Percentiles rank a stretch among this genome's conserved stretches.
Conservation (phyloP, 2,329 filamentous ascomycete species). For the Colletotrichum navitas region DNA sequence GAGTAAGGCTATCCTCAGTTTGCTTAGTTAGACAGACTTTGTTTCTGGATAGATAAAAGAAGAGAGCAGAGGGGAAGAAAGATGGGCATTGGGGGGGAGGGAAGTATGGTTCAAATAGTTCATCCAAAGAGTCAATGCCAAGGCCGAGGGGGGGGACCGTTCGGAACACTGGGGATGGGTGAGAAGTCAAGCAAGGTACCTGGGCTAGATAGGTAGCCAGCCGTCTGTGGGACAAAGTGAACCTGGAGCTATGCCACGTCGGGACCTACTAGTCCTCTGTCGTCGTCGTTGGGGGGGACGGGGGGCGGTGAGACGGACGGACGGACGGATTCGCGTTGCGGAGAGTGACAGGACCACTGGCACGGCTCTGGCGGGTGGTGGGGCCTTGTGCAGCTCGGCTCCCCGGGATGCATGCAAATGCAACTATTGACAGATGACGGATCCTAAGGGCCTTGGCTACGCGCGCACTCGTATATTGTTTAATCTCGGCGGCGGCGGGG, state of each 20-base stretch:
- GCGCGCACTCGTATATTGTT: background rate
- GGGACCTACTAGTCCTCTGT: conserved; percentile 1
- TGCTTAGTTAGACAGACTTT: background rate
- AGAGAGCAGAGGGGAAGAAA: background rate
- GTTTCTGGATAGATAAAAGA: conserved; percentile 5
- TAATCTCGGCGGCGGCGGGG: background rate
- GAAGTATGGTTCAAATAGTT: conserved; percentile 30
- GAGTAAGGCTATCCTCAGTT: conserved; percentile 17
- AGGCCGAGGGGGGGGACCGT: background rate
- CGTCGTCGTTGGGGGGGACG: background rate
- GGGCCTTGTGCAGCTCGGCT: background rate
- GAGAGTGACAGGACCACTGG: background rate
- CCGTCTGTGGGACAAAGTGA: background rate
- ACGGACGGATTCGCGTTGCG: background rate
- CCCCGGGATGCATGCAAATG: background rate
- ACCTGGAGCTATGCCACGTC: conserved; percentile 13
- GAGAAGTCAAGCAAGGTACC: background rate
- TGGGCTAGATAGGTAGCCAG: background rate
- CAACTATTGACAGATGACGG: background rate
- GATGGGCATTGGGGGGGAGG: background rate
- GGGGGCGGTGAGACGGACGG: conserved; percentile 5
- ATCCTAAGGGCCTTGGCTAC: background rate
- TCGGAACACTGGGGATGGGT: conserved; percentile 16
- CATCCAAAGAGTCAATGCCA: background rate
- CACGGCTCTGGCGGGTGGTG: background rate